These are phyloP conservation scores for Eucalyptus virginea DNA, from an alignment of 345 rosid genomes.

Conservation along the genomic window DNA sequence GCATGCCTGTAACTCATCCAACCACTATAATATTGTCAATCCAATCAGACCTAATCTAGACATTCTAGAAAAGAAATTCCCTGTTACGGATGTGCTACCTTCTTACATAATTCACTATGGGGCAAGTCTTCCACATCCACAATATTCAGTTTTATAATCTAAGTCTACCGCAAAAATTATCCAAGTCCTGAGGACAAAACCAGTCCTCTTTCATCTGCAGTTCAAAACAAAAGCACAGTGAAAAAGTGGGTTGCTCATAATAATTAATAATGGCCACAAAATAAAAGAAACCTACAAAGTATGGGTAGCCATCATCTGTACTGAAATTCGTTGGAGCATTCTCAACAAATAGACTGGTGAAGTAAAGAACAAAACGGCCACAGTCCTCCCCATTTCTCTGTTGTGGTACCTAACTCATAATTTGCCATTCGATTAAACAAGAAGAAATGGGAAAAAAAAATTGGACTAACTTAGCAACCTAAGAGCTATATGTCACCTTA, in stretches of 20 bases:
- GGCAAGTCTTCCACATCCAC: not conserved
- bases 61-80: not conserved
- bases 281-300: conserved; percentile 18
- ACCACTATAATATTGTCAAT: not conserved
- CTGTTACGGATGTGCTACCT: not conserved
- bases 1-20: not conserved
- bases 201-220: conserved; percentile 32
- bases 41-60: not conserved
- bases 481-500: conserved; percentile 5
- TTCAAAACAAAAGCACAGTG: not conserved
- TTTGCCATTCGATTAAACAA: not conserved
- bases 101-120: not conserved
- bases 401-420: conserved; percentile 25
- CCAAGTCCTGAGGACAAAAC: conserved; percentile 17
- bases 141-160: not conserved
- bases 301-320: conserved; percentile 12
- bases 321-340: conserved; percentile 22
- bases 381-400: conserved; percentile 28
- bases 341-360: conserved; percentile 15
- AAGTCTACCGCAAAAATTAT: conserved; percentile 1
- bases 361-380: conserved; percentile 32
- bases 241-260: not conserved
- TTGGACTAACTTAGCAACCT: not conserved
- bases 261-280: not conserved
- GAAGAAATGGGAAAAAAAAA: not conserved